Evolutionary conservation across 2,329 filamentous ascomycete genomes (phyloP), one percentile per base, ranked within the genome.

Genomic region (Ophiocordyceps australis): DNA sequence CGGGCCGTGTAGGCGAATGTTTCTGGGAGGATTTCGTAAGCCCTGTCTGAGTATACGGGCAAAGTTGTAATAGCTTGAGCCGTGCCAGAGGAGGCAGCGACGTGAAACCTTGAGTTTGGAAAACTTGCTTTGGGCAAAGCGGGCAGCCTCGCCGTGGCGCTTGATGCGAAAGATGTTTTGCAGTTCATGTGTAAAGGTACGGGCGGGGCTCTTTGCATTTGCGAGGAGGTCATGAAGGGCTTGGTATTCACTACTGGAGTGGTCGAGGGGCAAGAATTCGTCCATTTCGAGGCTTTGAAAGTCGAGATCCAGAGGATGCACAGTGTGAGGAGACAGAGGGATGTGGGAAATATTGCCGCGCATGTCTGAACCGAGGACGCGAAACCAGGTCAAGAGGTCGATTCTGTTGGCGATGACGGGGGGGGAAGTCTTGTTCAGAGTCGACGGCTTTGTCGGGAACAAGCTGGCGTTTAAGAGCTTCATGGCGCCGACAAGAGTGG

Each of bases 31-130:
- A 35, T 92, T 92, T n/a, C 81, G 76, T 6, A 93, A 64, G 35
- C 83, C 83, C 47, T 92, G 80, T 30, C 72, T 77, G 22, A 92
- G 65, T 31, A 93, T 93, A 41, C 82, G 83, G 41, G 76, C 81
- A 36, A 74, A 92, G 46, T 92, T 92, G 27, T 79, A 89, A 17
- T 62, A 65, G 18, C 81, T 72, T 11, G 78, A 85, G 11, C 83
- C 82, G 43, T 92, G 83, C 83, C 83, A 93, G 3, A 93, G 61
- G 2, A 92, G 67, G 12, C 79, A 70, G 14, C 76, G 68, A 42
- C 89, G 67, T 24, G 64, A 65, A n/a, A 60, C 52, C 8, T n/a
- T n/a, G n/a, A 59, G 43, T 24, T 62, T 59, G 14, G 64, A 47
- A 31, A 59, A 73, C 7, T 45, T 27, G 22, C 63, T 69, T 22